These are phyloP conservation scores for Leptographium wingfieldii DNA, from an alignment of 2,329 filamentous ascomycete species.

Conservation along the genomic window DNA sequence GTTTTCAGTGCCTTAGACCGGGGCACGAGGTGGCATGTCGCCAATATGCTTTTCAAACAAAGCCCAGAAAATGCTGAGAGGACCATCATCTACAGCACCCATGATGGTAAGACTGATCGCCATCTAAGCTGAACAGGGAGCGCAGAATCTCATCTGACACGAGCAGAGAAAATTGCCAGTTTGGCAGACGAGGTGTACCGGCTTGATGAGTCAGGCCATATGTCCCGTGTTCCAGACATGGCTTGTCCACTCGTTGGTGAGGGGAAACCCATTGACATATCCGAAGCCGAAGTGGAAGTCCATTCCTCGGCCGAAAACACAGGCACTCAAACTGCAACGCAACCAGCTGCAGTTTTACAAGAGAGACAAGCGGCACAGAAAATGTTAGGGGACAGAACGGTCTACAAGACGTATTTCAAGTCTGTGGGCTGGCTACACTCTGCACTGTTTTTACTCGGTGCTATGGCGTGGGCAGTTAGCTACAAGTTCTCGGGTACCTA, in stretches of 20 bases:
- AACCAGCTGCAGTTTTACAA: neutral
- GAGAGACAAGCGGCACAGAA: neutral
- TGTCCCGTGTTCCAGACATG: neutral
- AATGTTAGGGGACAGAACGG: neutral
- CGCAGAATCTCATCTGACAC: neutral
- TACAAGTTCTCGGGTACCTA: neutral
- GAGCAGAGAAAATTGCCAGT: neutral
- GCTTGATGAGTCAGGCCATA: neutral
- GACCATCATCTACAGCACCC: neutral
- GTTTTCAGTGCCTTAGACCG: neutral
- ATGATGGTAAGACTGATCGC: neutral
- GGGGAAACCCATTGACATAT: neutral
- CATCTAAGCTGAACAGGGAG: too few species aligned
- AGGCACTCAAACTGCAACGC: neutral
- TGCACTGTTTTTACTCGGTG: neutral
- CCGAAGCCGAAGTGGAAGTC: neutral
- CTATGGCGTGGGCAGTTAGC: neutral
- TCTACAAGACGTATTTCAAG: neutral
- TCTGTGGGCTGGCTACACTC: neutral
- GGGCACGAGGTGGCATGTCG: neutral
- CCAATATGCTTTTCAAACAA: neutral
- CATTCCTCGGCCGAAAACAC: neutral
- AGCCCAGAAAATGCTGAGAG: neutral
- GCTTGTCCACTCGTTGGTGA: neutral
- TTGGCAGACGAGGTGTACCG: neutral